Evolutionary conservation across 1,284 basidiomycete genomes (phyloP).

Genomic region (Cutaneotrichosporon cutaneum): DNA sequence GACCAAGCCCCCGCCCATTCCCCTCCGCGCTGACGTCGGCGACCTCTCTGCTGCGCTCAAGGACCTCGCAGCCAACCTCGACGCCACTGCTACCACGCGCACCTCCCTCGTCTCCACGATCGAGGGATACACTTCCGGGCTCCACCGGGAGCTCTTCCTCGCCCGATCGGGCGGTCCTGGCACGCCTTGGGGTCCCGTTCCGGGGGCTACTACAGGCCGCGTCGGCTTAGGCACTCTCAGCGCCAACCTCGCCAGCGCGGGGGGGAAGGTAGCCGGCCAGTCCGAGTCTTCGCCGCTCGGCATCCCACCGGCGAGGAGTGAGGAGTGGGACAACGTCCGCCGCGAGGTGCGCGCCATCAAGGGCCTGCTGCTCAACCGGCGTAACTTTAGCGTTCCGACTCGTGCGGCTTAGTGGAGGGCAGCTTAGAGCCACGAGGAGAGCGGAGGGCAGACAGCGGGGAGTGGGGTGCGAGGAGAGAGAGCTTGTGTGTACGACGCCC

Average conservation of each 20-base stretch:
- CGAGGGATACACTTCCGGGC: conserved; percentile 44
- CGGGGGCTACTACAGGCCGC: conserved; percentile 11
- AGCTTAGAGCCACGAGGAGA: not conserved
- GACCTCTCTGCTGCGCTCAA: conserved; percentile 27
- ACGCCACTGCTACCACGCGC: conserved; percentile 49
- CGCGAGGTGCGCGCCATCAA: conserved; percentile 52
- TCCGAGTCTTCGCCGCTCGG: conserved; percentile 13
- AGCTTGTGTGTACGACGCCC: not conserved
- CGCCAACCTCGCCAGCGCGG: conserved; percentile 36
- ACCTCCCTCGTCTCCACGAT: conserved; percentile 48
- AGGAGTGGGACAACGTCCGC: conserved; percentile 49
- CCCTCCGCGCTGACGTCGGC: conserved; percentile 18
- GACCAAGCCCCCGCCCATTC: conserved; percentile 5
- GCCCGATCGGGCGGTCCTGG: conserved; percentile 15
- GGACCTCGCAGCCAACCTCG: conserved; percentile 31
- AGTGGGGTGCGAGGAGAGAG: not conserved
- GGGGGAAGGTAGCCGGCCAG: conserved; percentile 14
- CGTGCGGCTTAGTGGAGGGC: not conserved
- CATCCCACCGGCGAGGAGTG: conserved; percentile 26
- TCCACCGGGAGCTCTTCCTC: conserved; percentile 43
- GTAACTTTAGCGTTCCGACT: conserved; percentile 29
- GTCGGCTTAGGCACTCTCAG: conserved; percentile 40
- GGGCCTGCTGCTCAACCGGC: conserved; percentile 50
- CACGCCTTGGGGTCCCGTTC: conserved; percentile 14
- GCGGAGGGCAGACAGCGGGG: no score